Evolutionary conservation across 208 protist genomes (phyloP), one percentile per base, ranked within the genome.

Genomic region (Giardia duodenalis): DNA sequence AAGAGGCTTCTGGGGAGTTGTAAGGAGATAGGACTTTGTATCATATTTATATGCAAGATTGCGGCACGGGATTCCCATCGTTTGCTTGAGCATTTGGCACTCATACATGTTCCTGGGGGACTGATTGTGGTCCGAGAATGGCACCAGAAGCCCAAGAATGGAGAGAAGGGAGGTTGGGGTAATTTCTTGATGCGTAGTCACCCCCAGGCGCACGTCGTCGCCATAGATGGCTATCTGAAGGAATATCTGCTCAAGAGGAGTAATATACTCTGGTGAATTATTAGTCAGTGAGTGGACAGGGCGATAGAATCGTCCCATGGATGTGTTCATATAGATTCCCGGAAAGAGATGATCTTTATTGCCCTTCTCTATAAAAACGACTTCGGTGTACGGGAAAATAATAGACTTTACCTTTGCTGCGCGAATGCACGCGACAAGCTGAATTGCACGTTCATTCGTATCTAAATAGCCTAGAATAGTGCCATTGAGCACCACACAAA

Each of bases 51-150:
- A 97, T 87, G 93, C 91, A 45, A 97, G 95, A 0, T 96, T 94
- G 92, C 98, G 96, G 90, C 96, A 92, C 93, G 98, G 97, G 4
- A 96, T 98, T 57, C 98, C 99, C 95, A 99, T 98, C 10, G 98
- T 98, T 94, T 99, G 99, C 95, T 99, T 99, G 47, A 96, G 98
- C 95, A 99, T 99, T 92, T 98, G 93, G 95, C 98, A 99, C 96
- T 99, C 98, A 95, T 99, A 99, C 94, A 99, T 98, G 95, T 99
- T 99, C 90, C 99, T 95, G 47, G 99, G 99, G n/a, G 96, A 98
- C 96, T 99, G 99, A 95, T 99, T 99, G 95, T 98, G 57, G 46
- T 94, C 94, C 87, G 97, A 99, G 94, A 99, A 99, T 67, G 99
- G 99, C 46, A 99, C 99, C 0, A 99, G 96, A 88, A 95, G 96